Percentiles rank a stretch among this genome's conserved stretches.
Conservation (phyloP, 208 protist genomes). For the Leishmania aethiopica region DNA sequence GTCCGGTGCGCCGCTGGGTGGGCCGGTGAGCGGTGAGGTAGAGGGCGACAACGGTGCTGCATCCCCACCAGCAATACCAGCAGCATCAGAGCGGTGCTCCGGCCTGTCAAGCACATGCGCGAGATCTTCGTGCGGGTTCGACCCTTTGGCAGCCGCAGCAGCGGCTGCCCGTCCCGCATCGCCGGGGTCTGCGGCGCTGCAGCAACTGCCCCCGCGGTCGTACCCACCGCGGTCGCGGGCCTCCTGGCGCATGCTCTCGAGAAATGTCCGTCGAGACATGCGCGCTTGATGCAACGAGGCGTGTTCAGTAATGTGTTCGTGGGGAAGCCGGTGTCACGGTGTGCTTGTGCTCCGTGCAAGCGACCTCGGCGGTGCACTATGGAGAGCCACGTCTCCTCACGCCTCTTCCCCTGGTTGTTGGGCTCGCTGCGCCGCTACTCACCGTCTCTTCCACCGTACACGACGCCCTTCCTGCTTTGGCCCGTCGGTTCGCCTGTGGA, state of each 20-base stretch:
- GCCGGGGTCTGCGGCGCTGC: background rate
- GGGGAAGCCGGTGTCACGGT: background rate
- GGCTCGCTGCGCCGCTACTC: background rate
- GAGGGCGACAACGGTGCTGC: background rate
- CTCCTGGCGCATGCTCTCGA: conserved; percentile 35
- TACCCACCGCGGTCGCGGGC: conserved; percentile 15
- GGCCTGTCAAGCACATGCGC: background rate
- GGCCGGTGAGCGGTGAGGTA: background rate
- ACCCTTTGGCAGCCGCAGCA: background rate
- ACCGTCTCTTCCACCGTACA: background rate
- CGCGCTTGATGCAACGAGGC: background rate
- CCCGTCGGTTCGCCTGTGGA: background rate
- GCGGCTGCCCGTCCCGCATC: background rate
- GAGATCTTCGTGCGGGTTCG: background rate
- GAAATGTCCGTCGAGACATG: conserved; percentile 29
- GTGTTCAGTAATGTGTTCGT: background rate
- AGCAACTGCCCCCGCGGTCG: conserved; percentile 14
- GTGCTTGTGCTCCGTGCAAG: background rate
- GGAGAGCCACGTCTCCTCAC: background rate
- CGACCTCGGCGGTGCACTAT: background rate
- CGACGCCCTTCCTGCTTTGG: background rate
- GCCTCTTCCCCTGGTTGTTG: background rate
- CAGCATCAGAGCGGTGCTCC: background rate
- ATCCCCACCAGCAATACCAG: background rate
- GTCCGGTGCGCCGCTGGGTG: background rate